These are phyloP conservation scores for Pythium angustatum DNA, from an alignment of 352 stramenopile genomes.

Conservation along the genomic window DNA sequence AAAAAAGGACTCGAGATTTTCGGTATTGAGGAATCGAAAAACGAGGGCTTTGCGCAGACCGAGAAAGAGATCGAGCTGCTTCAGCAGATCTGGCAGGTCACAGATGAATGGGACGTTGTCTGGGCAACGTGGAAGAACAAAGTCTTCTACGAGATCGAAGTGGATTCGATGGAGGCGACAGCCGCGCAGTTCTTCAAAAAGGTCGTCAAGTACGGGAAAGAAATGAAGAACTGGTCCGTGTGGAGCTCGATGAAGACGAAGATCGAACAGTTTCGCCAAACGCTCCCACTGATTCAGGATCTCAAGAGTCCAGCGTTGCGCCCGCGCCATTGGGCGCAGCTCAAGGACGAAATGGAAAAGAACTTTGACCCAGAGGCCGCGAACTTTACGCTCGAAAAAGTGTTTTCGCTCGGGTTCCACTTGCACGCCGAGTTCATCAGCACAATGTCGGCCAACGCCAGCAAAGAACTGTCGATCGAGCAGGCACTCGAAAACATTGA, in stretches of 20 bases:
- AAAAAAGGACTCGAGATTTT: conserved; percentile 94
- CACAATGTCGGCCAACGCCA: conserved; percentile 88
- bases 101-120: conserved; percentile 86
- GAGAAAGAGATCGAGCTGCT: conserved; percentile 90
- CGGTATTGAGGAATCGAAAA: conserved; percentile 85
- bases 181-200: conserved; percentile 92
- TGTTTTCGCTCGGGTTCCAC: conserved; percentile 89
- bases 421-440: conserved; percentile 91
- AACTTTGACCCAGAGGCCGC: conserved; percentile 73
- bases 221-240: conserved; percentile 92
- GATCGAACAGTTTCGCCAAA: conserved; percentile 93
- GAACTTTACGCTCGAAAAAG: conserved; percentile 82
- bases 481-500: conserved; percentile 87
- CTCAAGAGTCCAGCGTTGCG: conserved; percentile 90
- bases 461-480: conserved; percentile 93
- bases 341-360: conserved; percentile 89
- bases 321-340: conserved; percentile 84
- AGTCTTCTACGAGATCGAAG: conserved; percentile 90
- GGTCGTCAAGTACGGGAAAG: conserved; percentile 91
- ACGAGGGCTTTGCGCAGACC: conserved; percentile 83
- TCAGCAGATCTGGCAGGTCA: conserved; percentile 89
- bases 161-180: conserved; percentile 90
- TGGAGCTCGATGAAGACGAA: conserved; percentile 93
- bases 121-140: conserved; percentile 93
- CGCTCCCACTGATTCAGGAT: conserved; percentile 92